These are phyloP conservation scores for Fusarium annulatum DNA, from an alignment of 2,329 filamentous ascomycete species.

Conservation along the genomic window DNA sequence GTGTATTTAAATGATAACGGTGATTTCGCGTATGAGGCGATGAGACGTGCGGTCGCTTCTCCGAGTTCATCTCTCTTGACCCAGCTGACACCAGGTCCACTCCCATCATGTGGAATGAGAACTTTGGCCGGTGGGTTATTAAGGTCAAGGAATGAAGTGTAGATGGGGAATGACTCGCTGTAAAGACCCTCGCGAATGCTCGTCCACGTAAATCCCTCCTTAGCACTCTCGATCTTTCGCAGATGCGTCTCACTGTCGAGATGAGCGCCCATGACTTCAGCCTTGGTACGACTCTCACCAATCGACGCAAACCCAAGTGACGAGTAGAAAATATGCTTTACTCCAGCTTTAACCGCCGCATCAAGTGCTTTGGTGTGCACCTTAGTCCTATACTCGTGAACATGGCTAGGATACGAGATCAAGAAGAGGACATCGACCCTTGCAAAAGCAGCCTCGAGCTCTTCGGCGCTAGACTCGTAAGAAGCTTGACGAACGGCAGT, in stretches of 20 bases:
- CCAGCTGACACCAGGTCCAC: slow-evolving; percentile 23
- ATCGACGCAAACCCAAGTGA: slow-evolving; percentile 18
- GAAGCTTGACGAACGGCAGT: slow-evolving; percentile 16
- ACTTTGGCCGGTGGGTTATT: neutral
- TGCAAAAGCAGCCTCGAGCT: neutral
- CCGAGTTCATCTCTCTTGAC: slow-evolving; percentile 36
- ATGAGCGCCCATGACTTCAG: slow-evolving; percentile 34
- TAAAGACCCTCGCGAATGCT: slow-evolving; percentile 34
- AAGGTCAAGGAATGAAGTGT: slow-evolving; percentile 28
- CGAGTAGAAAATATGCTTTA: slow-evolving; percentile 31
- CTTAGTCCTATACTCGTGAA: slow-evolving; percentile 21
- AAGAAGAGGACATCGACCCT: slow-evolving; percentile 16
- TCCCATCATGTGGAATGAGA: slow-evolving; percentile 25
- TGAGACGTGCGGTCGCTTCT: slow-evolving; percentile 24
- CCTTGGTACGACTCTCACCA: neutral
- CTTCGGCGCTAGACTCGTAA: slow-evolving; percentile 13
- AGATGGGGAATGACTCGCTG: slow-evolving; percentile 34
- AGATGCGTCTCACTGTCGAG: slow-evolving; percentile 26
- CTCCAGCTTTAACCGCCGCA: slow-evolving; percentile 19
- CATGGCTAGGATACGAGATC: slow-evolving; percentile 36
- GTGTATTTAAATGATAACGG: neutral
- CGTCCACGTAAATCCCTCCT: slow-evolving; percentile 9
- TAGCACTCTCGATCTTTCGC: neutral
- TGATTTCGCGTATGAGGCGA: slow-evolving; percentile 8
- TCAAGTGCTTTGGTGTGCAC: slow-evolving; percentile 20